These are phyloP conservation scores for Phoma sp. DNA, from an alignment of 2,329 filamentous ascomycete species.

Conservation along the genomic window DNA sequence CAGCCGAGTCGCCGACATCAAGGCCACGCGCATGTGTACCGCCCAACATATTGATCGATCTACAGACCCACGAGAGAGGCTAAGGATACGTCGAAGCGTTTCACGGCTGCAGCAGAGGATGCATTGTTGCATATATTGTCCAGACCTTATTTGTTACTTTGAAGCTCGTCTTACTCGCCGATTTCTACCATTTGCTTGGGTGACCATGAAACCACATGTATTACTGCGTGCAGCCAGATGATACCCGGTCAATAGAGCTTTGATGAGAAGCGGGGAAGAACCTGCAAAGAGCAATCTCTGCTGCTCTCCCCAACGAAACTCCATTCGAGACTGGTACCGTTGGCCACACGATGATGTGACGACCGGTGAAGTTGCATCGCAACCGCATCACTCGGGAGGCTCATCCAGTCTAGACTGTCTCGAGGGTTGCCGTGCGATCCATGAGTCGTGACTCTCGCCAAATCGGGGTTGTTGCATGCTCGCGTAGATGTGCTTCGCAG, in stretches of 20 bases:
- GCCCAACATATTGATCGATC: background rate
- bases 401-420: background rate
- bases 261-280: background rate
- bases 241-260: background rate
- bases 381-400: background rate
- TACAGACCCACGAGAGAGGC: background rate
- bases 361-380: background rate
- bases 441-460: background rate
- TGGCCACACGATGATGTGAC: background rate
- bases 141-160: background rate
- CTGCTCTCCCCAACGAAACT: background rate
- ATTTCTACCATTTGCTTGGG: background rate
- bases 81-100: background rate
- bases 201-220: background rate
- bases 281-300: background rate
- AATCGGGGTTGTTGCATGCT: conserved; percentile 1
- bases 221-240: background rate
- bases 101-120: background rate
- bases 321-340: background rate
- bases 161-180: background rate
- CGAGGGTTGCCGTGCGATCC: background rate
- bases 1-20: background rate
- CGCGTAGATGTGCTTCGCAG: background rate
- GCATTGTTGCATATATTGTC: background rate
- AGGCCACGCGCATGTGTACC: no score